Conservation (phyloP, 768 basidiomycete genomes). For the Suillus plorans region DNA sequence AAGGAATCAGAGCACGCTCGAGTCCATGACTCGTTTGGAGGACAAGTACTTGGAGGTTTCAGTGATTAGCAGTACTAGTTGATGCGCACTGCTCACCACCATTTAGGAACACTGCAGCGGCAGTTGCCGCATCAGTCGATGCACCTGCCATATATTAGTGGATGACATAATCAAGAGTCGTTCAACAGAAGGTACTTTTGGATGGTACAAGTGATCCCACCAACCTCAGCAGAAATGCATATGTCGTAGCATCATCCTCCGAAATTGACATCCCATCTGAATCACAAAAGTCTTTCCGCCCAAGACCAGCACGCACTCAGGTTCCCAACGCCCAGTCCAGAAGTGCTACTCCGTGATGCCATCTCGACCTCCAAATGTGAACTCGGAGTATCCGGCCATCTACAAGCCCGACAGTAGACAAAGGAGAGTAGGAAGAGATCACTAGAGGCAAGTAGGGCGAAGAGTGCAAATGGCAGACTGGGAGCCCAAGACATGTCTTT, state of each 20-base stretch:
- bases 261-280: conserved; percentile 47
- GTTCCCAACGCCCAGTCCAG: conserved; percentile 54
- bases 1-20: no score
- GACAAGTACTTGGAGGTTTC: no score
- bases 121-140: no score
- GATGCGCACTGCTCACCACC: no score
- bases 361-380: conserved; percentile 50
- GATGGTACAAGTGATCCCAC: conserved; percentile 6
- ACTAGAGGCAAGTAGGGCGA: conserved; percentile 38
- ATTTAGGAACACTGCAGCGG: no score
- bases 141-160: no score
- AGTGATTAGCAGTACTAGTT: no score
- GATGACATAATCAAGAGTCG: no score
- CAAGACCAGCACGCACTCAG: conserved; percentile 58
- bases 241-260: conserved; percentile 69
- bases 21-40: no score
- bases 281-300: conserved; percentile 42
- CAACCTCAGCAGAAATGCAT: conserved; percentile 57
- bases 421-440: conserved; percentile 38
- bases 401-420: conserved; percentile 13
- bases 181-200: not conserved
- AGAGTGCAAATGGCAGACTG: conserved; percentile 43
- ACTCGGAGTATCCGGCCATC: conserved; percentile 39
- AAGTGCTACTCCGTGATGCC: conserved; percentile 20
- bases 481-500: conserved; percentile 70